Evolutionary conservation across 257 asterid genomes (phyloP), one percentile per base, ranked within the genome.

Genomic region (Primulina huaijiensis): DNA sequence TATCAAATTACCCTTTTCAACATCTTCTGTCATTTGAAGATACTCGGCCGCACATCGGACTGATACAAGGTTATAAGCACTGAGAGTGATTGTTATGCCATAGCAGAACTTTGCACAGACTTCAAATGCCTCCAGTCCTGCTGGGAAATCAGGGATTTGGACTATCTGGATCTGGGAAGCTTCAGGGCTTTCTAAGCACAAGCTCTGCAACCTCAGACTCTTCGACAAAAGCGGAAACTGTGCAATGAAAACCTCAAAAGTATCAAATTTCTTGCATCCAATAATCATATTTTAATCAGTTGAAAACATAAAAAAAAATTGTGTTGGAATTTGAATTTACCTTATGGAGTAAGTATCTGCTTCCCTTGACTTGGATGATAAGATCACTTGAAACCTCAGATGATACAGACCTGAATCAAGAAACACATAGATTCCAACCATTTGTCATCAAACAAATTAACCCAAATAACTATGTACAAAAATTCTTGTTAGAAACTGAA

Each of bases 151-250:
- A 6, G 89, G 86, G 38, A 92, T 77, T 64, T 87, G 90, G 55
- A 88, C 75, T 58, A 84, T 80, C 72, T 88, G 91, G 25, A 74
- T 80, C 25, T 78, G 84, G 3, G 92, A 72, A 37, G 90, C 70
- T 7, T 88, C 96, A 0, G 77, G 79, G 75, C 60, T 83, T 60
- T 85, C 95, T 3, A 89, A 81, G 35, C 92, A 88, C 5, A 86
- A 70, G 69, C 76, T 83, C 59, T 90, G 98, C 64, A 92, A 76
- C 52, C 82, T 84, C 66, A 81, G 46, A 76, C 91, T 82, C 82
- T 92, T 92, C 21, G 98, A 92, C 25, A 92, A 74, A 81, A 92
- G 84, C 23, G 98, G 98, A 86, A 92, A 92, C 98, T 92, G 92
- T 35, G 55, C 68, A 53, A 27, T 5, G 35, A 65, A 73, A 60